Evolutionary conservation across 768 basidiomycete species (phyloP).

Genomic region (Termitomyces titanicus): DNA sequence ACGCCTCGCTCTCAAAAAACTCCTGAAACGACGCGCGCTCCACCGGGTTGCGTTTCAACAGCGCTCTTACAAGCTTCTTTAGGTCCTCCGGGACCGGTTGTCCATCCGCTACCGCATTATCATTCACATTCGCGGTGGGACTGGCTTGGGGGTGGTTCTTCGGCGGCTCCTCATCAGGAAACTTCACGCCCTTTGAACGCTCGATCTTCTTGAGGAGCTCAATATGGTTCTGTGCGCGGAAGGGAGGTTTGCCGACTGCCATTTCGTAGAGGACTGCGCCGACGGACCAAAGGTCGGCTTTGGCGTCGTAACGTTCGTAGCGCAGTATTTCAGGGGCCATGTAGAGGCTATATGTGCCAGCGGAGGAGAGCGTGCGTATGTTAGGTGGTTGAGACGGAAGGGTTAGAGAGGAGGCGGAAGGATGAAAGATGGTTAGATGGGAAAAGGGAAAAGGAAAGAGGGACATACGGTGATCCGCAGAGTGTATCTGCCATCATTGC

Average conservation of each 20-base stretch:
- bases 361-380: too few species aligned
- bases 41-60: slow-evolving; percentile 79
- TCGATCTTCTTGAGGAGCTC: slow-evolving; percentile 94
- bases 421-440: not conserved
- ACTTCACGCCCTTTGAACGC: slow-evolving; percentile 84
- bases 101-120: slow-evolving; percentile 48
- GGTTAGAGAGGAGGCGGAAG: not conserved
- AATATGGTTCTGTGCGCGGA: slow-evolving; percentile 93
- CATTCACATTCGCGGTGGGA: not conserved
- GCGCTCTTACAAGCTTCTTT: slow-evolving; percentile 80
- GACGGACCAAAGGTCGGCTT: slow-evolving; percentile 97
- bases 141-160: too few species aligned
- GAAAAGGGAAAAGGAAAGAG: not conserved
- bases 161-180: slow-evolving; percentile 83
- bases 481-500: slow-evolving; percentile 96
- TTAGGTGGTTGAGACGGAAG: too few species aligned
- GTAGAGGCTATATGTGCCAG: slow-evolving; percentile 85
- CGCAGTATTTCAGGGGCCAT: slow-evolving; percentile 99
- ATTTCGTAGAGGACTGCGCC: slow-evolving; percentile 97
- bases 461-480: slow-evolving; percentile 90
- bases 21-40: slow-evolving; percentile 89
- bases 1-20: slow-evolving; percentile 81
- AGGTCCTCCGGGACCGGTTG: slow-evolving; percentile 74
- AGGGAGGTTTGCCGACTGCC: slow-evolving; percentile 89
- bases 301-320: slow-evolving; percentile 97